Evolutionary conservation across 2,329 filamentous ascomycete species (phyloP).

Genomic region (Fusarium chaquense): DNA sequence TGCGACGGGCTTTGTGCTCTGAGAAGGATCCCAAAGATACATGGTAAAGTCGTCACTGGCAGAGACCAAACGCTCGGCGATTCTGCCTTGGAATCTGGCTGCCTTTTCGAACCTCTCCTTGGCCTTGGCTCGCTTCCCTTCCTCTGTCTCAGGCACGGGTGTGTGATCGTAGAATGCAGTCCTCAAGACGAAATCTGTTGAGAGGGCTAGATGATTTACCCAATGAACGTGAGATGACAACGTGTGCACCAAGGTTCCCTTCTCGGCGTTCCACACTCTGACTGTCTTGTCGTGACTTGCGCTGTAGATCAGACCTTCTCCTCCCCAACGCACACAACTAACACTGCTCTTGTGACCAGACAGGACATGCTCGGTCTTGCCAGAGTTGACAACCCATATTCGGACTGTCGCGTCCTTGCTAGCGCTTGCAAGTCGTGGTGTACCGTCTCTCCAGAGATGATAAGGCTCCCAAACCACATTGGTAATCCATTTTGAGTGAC

Average conservation of each 20-base stretch:
- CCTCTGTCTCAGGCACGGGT: slow-evolving; percentile 72
- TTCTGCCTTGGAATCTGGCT: slow-evolving; percentile 78
- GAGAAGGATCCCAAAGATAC: slow-evolving; percentile 90
- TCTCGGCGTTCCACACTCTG: slow-evolving; percentile 86
- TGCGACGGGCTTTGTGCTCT: slow-evolving; percentile 85
- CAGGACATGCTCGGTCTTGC: slow-evolving; percentile 82
- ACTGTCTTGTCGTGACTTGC: slow-evolving; percentile 92
- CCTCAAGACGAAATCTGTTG: slow-evolving; percentile 88
- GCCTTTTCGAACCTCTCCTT: slow-evolving; percentile 88
- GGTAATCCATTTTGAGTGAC: slow-evolving; percentile 90
- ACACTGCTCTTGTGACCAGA: slow-evolving; percentile 91
- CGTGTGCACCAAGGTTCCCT: slow-evolving; percentile 83
- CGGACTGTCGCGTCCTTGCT: slow-evolving; percentile 91
- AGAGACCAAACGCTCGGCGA: slow-evolving; percentile 87
- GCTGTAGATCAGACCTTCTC: slow-evolving; percentile 86
- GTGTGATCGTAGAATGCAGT: slow-evolving; percentile 91
- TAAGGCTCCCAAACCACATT: slow-evolving; percentile 94
- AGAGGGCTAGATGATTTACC: slow-evolving; percentile 94
- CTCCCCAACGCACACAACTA: slow-evolving; percentile 94
- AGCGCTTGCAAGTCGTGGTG: slow-evolving; percentile 83
- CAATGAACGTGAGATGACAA: slow-evolving; percentile 89
- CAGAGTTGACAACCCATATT: slow-evolving; percentile 85
- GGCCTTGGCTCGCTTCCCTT: slow-evolving; percentile 79
- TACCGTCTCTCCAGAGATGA: slow-evolving; percentile 80
- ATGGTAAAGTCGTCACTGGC: slow-evolving; percentile 97